Percentiles rank a stretch among this genome's conserved stretches.
Evolutionary conservation across 2,329 filamentous ascomycete genomes (phyloP).

Genomic region (Zarea fungicola): DNA sequence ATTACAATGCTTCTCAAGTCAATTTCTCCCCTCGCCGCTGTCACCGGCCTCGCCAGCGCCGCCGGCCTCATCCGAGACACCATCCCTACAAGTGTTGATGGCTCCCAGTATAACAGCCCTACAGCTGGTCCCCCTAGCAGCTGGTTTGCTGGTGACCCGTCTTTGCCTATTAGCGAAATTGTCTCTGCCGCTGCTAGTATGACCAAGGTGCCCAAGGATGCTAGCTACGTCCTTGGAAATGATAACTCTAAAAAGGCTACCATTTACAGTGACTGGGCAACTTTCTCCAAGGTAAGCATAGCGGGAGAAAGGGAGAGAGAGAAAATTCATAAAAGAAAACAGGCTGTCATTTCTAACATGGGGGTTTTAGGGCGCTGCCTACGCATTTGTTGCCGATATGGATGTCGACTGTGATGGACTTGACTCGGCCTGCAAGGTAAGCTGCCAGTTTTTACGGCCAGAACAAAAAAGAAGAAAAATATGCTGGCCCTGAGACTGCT

Average conservation of each 20-base stretch:
- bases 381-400: conserved; percentile 5
- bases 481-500: too few species aligned
- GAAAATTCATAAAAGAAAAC: neutral
- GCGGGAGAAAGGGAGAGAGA: too few species aligned
- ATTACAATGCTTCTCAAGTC: neutral
- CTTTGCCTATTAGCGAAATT: neutral
- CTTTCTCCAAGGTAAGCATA: conserved; percentile 1
- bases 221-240: neutral
- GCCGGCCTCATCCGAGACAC: neutral
- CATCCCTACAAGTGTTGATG: conserved; percentile 1
- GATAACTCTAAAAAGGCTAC: conserved; percentile 5
- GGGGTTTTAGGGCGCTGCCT: conserved; percentile 2
- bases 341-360: too few species aligned
- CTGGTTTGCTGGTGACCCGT: neutral
- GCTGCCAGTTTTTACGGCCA: neutral
- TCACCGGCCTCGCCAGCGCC: neutral
- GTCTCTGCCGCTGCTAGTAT: neutral
- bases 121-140: neutral
- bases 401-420: conserved; percentile 4
- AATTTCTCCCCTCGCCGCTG: neutral
- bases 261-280: conserved; percentile 7
- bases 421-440: neutral
- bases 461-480: too few species aligned
- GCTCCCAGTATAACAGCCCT: conserved; percentile 5
- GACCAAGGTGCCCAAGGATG: conserved; percentile 3